Evolutionary conservation across 2,329 filamentous ascomycete genomes (phyloP), one percentile per base, ranked within the genome.

Genomic region (Leptographium wingfieldii): DNA sequence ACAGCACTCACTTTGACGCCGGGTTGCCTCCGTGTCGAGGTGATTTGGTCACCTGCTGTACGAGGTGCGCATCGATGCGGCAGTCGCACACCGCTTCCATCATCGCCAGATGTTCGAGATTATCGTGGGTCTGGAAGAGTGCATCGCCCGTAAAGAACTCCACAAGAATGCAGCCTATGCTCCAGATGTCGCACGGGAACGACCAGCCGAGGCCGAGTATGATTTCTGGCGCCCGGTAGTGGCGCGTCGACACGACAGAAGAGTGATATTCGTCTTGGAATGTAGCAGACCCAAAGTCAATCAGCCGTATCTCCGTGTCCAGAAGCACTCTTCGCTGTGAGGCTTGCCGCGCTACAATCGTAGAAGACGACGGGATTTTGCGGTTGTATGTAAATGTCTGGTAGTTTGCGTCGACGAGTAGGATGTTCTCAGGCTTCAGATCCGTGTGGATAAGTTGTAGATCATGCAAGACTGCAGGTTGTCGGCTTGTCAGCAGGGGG

Each of bases 401-500:
- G 64, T 86, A 87, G 3, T 77, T 73, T 65, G 79, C 83, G 63
- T 86, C 78, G 64, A 82, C 84, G 12, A 88, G 76, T 33, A 88
- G 76, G 63, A 88, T 87, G 66, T 87, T 87, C 68, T 87, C 84
- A 0, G 84, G 84, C 68, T 87, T 87, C 55, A 87, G 72, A 69
- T 87, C 84, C 11, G 94, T 99, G 71, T 99, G 94, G 63, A 99
- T 96, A 65, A 99, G 82, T 71, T 97, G 96, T 22, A 99, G 81
- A 73, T 99, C 94, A 70, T 99, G 94, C 27, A 99, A 79, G 73
- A 97, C 90, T 95, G 43, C 43, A n/a, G 16, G 43, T 46, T n/a
- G 43, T 5, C 43, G 9, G 16, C 16, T n/a, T 46, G 43, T 46
- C 43, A 46, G 43, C 43, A 46, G 60, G 1, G 22, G 1, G 19